phyloP scores from a whole-genome alignment of 176 grass and related monocot species.

The Cymbopogon citratus region DNA sequence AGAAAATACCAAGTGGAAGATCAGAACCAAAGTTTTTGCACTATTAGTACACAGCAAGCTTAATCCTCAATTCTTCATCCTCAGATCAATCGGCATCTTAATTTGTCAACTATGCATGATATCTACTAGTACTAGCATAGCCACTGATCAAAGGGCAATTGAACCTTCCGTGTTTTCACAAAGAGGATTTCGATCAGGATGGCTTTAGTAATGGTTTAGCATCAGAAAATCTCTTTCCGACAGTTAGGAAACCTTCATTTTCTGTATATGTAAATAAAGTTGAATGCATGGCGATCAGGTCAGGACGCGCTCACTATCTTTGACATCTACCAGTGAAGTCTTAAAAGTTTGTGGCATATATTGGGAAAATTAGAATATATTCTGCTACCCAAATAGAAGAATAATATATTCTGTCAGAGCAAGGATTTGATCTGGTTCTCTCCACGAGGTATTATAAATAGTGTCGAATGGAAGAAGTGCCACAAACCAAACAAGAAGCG shows the following conservation, averaged over 20 bases:
- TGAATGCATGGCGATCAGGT: not conserved
- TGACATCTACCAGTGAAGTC: conserved; percentile 3
- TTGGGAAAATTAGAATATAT: not conserved
- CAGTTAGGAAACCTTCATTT: not conserved
- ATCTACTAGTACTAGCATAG: not conserved
- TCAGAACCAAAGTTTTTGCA: not conserved
- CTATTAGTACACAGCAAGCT: not conserved
- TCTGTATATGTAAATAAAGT: not conserved
- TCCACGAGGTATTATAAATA: conserved; percentile 11
- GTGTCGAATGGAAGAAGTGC: not conserved
- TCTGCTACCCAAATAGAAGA: not conserved
- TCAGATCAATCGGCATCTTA: not conserved
- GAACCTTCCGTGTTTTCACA: not conserved
- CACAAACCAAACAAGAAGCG: not conserved
- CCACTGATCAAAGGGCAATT: not conserved
- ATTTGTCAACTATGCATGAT: conserved; percentile 6
- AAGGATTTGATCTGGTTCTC: not conserved
- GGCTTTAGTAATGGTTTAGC: conserved; percentile 3
- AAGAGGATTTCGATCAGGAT: not conserved
- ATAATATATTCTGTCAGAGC: not conserved
- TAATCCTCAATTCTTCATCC: not conserved
- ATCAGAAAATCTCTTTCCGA: not conserved
- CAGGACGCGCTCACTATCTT: conserved; percentile 6
- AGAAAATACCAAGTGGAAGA: not conserved
- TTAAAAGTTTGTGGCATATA: conserved; percentile 3